Evolutionary conservation across 1,284 basidiomycete genomes (phyloP).

Genomic region (Rhodotorula glutinis): DNA sequence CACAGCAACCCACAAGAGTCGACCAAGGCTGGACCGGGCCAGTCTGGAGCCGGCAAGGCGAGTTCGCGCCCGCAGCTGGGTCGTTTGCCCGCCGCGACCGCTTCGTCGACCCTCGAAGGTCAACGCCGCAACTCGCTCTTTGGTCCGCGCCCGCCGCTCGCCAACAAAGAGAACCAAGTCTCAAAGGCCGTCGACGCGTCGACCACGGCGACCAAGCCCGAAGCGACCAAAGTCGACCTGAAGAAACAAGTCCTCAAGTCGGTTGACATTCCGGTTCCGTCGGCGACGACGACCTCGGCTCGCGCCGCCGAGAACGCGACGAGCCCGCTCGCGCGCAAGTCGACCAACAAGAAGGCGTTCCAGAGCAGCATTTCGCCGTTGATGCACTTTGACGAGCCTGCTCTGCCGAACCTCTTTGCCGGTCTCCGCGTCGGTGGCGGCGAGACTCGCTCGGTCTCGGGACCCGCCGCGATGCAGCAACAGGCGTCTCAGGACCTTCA

Average conservation of each 20-base stretch:
- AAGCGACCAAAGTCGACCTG: too few relatives aligned
- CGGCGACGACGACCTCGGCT: too few relatives aligned
- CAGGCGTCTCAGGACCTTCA: too few relatives aligned
- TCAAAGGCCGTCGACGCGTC: not conserved
- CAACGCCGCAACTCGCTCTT: not conserved
- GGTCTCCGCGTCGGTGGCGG: not conserved
- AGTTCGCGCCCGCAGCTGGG: not conserved
- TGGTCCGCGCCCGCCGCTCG: not conserved
- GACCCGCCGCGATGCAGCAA: not conserved
- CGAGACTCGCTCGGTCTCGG: not conserved
- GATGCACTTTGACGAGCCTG: constrained; percentile 3
- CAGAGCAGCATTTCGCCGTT: not conserved
- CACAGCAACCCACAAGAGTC: not conserved
- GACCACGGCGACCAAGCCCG: not conserved
- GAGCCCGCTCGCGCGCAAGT: not conserved
- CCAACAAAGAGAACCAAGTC: not conserved
- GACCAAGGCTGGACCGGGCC: not conserved
- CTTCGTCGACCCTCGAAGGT: not conserved
- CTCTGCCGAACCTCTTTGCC: not conserved
- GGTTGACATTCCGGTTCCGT: too few relatives aligned
- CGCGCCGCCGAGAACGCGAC: too few relatives aligned
- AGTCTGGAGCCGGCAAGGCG: not conserved
- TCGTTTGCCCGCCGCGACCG: not conserved
- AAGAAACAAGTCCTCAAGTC: too few relatives aligned
- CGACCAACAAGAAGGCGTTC: not conserved